A percentile compares a stretch with the other conserved stretches of the same genome.
These are phyloP conservation scores for Backusella macrospora DNA, from an alignment of 192 early-diverging fungal genomes.

Conservation along the genomic window DNA sequence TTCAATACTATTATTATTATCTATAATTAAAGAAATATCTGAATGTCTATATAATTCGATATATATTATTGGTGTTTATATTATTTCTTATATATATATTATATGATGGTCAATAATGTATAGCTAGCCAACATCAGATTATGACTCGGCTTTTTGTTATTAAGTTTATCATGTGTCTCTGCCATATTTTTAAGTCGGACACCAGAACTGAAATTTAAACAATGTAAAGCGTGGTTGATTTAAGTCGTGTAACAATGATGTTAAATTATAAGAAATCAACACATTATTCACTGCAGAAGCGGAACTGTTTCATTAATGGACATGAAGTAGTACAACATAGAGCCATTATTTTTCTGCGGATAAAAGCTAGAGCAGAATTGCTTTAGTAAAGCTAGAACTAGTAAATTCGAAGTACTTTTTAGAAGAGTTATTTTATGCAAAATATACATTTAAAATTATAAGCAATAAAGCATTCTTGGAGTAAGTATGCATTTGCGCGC, in stretches of 20 bases:
- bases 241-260: neutral
- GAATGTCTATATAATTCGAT: too few relatives aligned
- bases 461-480: too few relatives aligned
- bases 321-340: neutral
- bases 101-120: neutral
- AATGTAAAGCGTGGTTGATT: constrained; percentile 6
- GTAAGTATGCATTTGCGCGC: too few relatives aligned
- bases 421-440: too few relatives aligned
- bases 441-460: too few relatives aligned
- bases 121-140: neutral
- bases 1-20: neutral
- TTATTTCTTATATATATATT: too few relatives aligned
- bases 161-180: neutral
- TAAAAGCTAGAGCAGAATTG: too few relatives aligned
- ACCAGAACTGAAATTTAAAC: constrained; percentile 8
- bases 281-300: neutral
- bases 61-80: too few relatives aligned
- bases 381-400: too few relatives aligned
- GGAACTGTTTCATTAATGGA: neutral
- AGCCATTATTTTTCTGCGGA: too few relatives aligned
- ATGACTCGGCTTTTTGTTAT: neutral
- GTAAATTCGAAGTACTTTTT: too few relatives aligned
- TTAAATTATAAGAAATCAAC: neutral
- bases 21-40: too few relatives aligned
- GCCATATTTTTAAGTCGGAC: constrained; percentile 6